Base-by-base conservation (phyloP, 345 rosid species). In the Pugionium cornutum region DNA sequence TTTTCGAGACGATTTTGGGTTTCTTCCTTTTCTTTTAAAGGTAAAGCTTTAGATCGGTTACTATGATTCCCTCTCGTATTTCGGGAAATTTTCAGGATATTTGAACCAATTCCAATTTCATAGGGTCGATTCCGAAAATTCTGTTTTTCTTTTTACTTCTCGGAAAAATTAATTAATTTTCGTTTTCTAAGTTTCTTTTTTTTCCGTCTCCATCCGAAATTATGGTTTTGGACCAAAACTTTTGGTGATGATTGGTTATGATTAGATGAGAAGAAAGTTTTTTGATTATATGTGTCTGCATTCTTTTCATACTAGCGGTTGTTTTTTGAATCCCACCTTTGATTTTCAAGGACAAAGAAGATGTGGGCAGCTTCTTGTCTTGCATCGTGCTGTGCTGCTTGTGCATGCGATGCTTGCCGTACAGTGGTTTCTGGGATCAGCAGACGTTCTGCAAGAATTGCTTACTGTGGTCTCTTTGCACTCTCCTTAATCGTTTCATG, bases 311-410 rank as follows among this genome's bases (percentile, higher is more conserved):
- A 48, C 10, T 10, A n/a, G 61, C 70, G 43, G 78, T 32, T 74
- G 51, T 57, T 44, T 56, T 55, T 50, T 68, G 63, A 46, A 64
- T 45, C 62, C 35, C n/a, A 40, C 18, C 5, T 49, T 75, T 75
- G 55, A 75, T 27, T 32, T 62, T 32, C 25, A 51, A 51, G 53
- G 52, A 63, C 36, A 58, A 70, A 72, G 36, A 83, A 71, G 74
- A 95, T 91, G 99, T 95, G 88, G 88, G 98, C 99, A 33, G 99
- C 99, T 37, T 84, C 99, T 66, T 95, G 99, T 82, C 91, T 95
- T 3, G 99, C 99, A 53, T 89, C 98, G 47, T 91, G 99, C 72
- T 91, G 97, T 63, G 99, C 97, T 4, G 87, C 95, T 2, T 95
- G 99, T 64, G 99, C 99, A 6, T 95, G 99, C 64, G 89, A 91